Percentiles rank a stretch among this genome's conserved stretches.
Conservation (phyloP, 768 basidiomycete genomes). For the Kwoniella newhampshirensis region DNA sequence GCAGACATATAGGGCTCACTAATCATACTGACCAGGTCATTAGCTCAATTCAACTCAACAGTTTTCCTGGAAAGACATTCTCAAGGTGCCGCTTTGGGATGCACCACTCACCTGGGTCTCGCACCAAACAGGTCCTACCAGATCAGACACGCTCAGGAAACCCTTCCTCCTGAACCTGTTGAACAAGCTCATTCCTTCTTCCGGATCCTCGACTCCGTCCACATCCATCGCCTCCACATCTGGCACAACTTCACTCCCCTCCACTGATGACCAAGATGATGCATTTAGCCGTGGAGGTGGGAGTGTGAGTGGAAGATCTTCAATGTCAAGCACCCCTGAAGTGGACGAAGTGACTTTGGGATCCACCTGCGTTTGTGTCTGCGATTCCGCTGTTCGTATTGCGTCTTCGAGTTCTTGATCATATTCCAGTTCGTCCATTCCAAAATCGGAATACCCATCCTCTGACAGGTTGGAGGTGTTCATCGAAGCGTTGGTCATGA, state of each 20-base stretch:
- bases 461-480: constrained; percentile 1
- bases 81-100: no score
- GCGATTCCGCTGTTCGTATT: constrained; percentile 24
- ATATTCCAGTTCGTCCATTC: constrained; percentile 23
- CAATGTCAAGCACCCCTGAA: constrained; percentile 22
- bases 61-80: no score
- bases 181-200: constrained; percentile 24
- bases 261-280: neutral
- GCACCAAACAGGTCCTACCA: constrained; percentile 55
- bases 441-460: constrained; percentile 15
- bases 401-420: constrained; percentile 35
- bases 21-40: constrained; percentile 47
- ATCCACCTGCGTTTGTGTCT: no score
- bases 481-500: no score
- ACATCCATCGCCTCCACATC: neutral
- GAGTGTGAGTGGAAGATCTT: constrained; percentile 7
- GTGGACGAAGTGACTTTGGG: no score
- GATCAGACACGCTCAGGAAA: constrained; percentile 54
- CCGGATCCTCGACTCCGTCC: neutral
- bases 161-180: constrained; percentile 56
- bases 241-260: no score
- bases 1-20: no score
- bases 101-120: constrained; percentile 53
- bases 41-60: no score
- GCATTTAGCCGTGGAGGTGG: no score